Evolutionary conservation across 352 stramenopile species (phyloP), one percentile per base, ranked within the genome.

Genomic region (Pythium pyrilobum): DNA sequence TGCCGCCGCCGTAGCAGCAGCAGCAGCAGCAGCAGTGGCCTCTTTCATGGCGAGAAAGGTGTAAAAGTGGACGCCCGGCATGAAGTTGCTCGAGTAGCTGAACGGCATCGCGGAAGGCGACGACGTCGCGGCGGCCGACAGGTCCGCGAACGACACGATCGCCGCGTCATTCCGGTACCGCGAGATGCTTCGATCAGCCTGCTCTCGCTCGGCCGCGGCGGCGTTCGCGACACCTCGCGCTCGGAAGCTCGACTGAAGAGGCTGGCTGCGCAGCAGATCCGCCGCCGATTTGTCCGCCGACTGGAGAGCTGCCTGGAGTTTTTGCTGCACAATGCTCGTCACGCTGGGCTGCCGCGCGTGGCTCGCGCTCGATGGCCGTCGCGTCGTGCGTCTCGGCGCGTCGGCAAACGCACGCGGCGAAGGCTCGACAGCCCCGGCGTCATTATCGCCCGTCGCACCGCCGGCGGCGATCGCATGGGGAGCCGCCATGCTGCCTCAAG

Each of bases 31-130:
- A 11, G 27, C 33, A 20, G 3, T 51, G 4, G 41, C 24, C n/a
- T 81, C 76, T 68, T 81, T 85, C 8, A 58, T 52, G 1, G 77
- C 81, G n/a, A 91, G 62, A 37, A 91, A 85, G 0, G 81, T 84
- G 50, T 85, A 91, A 41, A 91, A 91, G 45, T 91, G 77, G 18
- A 84, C 68, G 15, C 80, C 81, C n/a, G 77, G 81, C 66, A 91
- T 82, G 44, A 91, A 85, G 53, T 73, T 85, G 20, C 52, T 51
- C 16, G 77, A 53, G 56, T 91, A 91, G 12, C 56, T 56, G 32
- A 91, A 88, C 5, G 56, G 45, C 20, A 31, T 47, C n/a, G 21
- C 23, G 11, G 34, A 39, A 3, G 47, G 5, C 11, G 56, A 15
- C 18, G 44, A 47, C 15, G 48, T 32, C 3, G 57, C 37, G 2